phyloP scores from a whole-genome alignment of 2,329 filamentous ascomycete species.

The Colletotrichum falcatum region DNA sequence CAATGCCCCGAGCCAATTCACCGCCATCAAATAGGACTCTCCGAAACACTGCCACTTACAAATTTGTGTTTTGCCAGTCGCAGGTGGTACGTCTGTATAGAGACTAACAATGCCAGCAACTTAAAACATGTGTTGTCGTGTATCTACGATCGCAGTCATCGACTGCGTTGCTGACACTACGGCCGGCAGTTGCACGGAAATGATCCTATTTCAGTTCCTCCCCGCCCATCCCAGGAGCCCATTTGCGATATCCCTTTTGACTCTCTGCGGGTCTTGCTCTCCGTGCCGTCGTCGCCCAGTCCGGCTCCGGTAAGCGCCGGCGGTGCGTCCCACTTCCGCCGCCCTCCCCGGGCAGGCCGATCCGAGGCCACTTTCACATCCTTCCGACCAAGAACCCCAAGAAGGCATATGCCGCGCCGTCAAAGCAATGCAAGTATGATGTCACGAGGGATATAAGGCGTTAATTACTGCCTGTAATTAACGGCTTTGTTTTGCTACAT shows the following conservation, averaged over 20 bases:
- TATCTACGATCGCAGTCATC: background rate
- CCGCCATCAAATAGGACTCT: too few species aligned
- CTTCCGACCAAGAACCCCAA: slow-evolving; percentile 52
- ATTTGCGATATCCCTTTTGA: slow-evolving; percentile 22
- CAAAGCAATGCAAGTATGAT: slow-evolving; percentile 63
- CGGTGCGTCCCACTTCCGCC: slow-evolving; percentile 47
- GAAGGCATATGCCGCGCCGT: slow-evolving; percentile 48
- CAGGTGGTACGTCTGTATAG: background rate
- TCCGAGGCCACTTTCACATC: slow-evolving; percentile 59
- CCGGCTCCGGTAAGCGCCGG: background rate
- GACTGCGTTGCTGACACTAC: background rate
- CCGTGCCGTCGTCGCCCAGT: background rate
- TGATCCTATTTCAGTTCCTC: background rate
- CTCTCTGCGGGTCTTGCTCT: slow-evolving; percentile 8
- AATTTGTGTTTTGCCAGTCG: too few species aligned
- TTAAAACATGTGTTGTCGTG: background rate
- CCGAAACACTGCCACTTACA: background rate
- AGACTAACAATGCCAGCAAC: background rate
- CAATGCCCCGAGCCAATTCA: background rate
- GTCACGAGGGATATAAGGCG: too few species aligned
- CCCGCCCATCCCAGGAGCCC: slow-evolving; percentile 9
- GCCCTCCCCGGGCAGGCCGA: slow-evolving; percentile 50
- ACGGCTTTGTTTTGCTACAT: too few species aligned
- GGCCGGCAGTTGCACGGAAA: background rate
- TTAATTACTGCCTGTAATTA: too few species aligned